phyloP scores from a whole-genome alignment of 1,284 basidiomycete species.

The Thecaphora thlaspeos region DNA sequence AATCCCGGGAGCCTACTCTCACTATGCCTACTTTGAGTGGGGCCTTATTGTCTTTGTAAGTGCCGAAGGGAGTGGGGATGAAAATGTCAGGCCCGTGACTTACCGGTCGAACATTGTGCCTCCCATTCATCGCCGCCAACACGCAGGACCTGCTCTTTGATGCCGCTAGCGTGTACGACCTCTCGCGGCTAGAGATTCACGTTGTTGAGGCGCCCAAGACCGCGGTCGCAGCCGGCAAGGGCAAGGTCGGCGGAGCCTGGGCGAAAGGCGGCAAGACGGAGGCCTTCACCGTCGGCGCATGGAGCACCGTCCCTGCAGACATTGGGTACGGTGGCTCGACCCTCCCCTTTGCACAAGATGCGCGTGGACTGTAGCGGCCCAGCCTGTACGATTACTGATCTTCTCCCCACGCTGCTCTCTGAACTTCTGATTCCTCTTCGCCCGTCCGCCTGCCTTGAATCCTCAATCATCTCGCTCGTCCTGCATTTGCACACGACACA shows the following conservation, averaged over 20 bases:
- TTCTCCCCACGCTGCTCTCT: too few relatives aligned
- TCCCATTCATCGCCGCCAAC: constrained; percentile 1
- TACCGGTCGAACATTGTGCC: too few relatives aligned
- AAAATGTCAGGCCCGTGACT: too few relatives aligned
- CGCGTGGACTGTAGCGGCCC: too few relatives aligned
- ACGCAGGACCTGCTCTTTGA: constrained; percentile 51
- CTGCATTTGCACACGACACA: too few relatives aligned
- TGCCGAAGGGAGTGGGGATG: too few relatives aligned
- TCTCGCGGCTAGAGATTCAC: constrained; percentile 42
- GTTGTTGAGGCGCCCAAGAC: constrained; percentile 29
- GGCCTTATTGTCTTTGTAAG: constrained; percentile 49
- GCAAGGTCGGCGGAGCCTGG: constrained; percentile 27
- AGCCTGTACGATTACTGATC: too few relatives aligned
- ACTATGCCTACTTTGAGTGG: constrained; percentile 55
- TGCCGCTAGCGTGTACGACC: constrained; percentile 42
- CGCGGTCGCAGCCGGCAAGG: background rate
- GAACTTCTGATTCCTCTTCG: too few relatives aligned
- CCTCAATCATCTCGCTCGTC: too few relatives aligned
- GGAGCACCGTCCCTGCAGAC: constrained; percentile 24
- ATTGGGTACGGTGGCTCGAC: constrained; percentile 1
- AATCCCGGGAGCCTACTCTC: constrained; percentile 49
- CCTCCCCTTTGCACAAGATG: background rate
- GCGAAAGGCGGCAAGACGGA: constrained; percentile 27
- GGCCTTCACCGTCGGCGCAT: constrained; percentile 40
- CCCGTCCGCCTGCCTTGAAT: too few relatives aligned